Conservation (phyloP, 2,329 filamentous ascomycete species). For the Phialophora tarda region DNA sequence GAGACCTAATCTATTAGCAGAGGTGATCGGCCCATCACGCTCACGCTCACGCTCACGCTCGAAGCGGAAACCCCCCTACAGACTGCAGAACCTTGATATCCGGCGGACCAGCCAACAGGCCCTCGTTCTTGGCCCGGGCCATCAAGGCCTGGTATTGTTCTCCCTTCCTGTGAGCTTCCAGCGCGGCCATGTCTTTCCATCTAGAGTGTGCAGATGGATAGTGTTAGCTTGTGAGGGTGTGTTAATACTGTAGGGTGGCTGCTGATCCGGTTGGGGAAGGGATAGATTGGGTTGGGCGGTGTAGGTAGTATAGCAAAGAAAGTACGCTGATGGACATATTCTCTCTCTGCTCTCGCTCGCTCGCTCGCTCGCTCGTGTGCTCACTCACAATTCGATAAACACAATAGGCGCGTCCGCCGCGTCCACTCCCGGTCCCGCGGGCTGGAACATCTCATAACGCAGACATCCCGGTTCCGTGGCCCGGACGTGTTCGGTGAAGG, state of each 20-base stretch:
- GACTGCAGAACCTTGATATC: constrained; percentile 7
- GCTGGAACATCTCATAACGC: constrained; percentile 11
- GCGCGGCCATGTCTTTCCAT: constrained; percentile 9
- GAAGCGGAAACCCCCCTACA: not conserved
- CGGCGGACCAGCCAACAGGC: constrained; percentile 3
- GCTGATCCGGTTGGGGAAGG: too few relatives aligned
- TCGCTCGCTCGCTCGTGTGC: too few relatives aligned
- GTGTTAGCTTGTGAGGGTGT: too few relatives aligned
- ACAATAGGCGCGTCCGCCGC: not conserved
- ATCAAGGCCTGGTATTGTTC: constrained; percentile 3
- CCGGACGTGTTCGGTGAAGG: constrained; percentile 9
- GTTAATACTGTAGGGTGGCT: too few relatives aligned
- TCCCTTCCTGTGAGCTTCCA: not conserved
- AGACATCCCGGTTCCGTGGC: constrained; percentile 15
- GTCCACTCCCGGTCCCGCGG: not conserved
- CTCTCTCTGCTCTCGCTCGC: too few relatives aligned
- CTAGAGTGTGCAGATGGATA: not conserved
- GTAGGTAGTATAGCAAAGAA: too few relatives aligned
- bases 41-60: not conserved
- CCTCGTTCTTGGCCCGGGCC: not conserved
- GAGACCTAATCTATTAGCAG: not conserved
- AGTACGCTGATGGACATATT: too few relatives aligned
- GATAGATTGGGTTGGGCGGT: too few relatives aligned
- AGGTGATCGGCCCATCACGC: too few relatives aligned
- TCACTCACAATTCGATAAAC: constrained; percentile 6